These are phyloP conservation scores for Aspergillus sp. DNA, from an alignment of 2,329 filamentous ascomycete genomes.

Conservation along the genomic window DNA sequence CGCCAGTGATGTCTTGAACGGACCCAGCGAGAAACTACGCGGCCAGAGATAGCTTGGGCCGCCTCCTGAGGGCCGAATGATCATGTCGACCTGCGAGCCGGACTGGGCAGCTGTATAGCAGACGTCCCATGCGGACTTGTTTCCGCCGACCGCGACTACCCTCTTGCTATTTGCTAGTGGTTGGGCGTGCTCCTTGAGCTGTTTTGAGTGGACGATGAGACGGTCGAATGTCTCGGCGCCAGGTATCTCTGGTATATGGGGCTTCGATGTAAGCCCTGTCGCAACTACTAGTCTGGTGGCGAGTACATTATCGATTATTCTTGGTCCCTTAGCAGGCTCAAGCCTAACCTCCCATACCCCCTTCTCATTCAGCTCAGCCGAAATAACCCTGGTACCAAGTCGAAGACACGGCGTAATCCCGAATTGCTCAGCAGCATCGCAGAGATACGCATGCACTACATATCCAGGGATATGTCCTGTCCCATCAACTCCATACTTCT, in stretches of 20 bases:
- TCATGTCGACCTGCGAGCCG: conserved; percentile 55
- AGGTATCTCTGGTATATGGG: conserved; percentile 51
- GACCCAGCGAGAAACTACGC: conserved; percentile 51
- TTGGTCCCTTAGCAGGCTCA: neutral
- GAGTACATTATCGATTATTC: conserved; percentile 9
- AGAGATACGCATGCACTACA: conserved; percentile 55
- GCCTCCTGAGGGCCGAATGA: conserved; percentile 54
- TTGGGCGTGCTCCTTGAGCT: conserved; percentile 43
- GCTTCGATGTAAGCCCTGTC: conserved; percentile 56
- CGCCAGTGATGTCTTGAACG: conserved; percentile 1
- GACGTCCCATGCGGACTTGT: conserved; percentile 62
- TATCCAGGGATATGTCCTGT: conserved; percentile 57
- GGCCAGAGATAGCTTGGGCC: conserved; percentile 62
- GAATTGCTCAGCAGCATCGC: conserved; percentile 53
- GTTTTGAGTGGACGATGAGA: conserved; percentile 54
- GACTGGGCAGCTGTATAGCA: conserved; percentile 55
- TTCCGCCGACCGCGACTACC: conserved; percentile 56
- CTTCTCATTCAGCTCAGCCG: conserved; percentile 18
- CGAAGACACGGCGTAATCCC: conserved; percentile 37
- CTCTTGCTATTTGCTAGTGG: conserved; percentile 27
- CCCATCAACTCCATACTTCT: conserved; percentile 43
- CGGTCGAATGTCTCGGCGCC: conserved; percentile 50
- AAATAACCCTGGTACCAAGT: neutral
- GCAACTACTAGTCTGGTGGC: conserved; percentile 54
- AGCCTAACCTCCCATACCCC: conserved; percentile 12